Conservation (phyloP, 139 green algal species). For the Yamagishiella unicocca region DNA sequence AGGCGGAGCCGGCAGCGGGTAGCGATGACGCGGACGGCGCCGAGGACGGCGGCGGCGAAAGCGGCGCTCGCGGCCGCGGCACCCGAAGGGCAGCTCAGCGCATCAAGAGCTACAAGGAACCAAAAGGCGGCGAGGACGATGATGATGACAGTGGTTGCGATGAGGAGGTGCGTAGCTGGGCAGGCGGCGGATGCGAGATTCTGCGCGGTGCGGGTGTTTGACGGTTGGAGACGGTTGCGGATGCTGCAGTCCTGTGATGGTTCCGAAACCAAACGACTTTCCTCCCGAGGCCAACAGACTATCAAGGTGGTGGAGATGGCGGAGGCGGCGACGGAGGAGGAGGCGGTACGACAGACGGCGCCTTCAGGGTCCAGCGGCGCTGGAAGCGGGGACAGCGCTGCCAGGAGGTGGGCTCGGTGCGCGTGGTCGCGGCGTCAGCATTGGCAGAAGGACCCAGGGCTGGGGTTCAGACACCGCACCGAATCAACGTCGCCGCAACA, state of each 20-base stretch:
- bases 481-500: too few relatives aligned
- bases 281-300: neutral
- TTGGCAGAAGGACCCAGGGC: too few relatives aligned
- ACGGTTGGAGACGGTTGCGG: too few relatives aligned
- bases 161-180: neutral
- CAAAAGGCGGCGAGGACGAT: neutral
- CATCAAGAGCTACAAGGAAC: constrained; percentile 20
- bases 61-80: neutral
- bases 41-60: neutral
- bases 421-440: too few relatives aligned
- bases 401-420: too few relatives aligned
- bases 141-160: neutral
- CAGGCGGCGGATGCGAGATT: too few relatives aligned
- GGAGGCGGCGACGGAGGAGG: neutral
- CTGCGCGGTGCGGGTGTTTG: too few relatives aligned
- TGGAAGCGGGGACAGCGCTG: neutral
- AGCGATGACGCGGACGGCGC: neutral
- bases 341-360: constrained; percentile 25
- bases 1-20: neutral
- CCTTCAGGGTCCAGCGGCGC: neutral
- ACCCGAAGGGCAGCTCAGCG: neutral
- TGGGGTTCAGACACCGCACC: too few relatives aligned
- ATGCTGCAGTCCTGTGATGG: too few relatives aligned
- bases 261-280: too few relatives aligned
- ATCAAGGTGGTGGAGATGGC: neutral